phyloP scores from a whole-genome alignment of 805 yeast species.

The Candida xyloterini region DNA sequence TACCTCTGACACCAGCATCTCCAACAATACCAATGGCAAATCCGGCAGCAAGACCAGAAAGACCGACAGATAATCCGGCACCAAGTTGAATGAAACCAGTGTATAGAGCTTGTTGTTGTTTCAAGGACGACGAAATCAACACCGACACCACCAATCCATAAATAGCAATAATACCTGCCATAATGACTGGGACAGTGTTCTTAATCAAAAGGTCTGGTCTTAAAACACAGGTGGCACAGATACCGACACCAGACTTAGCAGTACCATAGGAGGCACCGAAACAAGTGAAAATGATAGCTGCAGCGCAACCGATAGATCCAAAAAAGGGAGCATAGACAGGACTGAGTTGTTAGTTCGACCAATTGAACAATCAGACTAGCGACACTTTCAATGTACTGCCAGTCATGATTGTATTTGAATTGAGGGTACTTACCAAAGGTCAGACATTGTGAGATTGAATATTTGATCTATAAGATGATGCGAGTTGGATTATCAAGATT shows the following conservation, averaged over 20 bases:
- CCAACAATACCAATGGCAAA: conserved; percentile 99
- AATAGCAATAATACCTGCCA: conserved; percentile 99
- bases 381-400: not conserved
- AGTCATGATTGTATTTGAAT: not conserved
- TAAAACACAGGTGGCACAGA: conserved; percentile 95
- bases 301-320: conserved; percentile 99
- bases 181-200: conserved; percentile 94
- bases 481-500: not conserved
- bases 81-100: conserved; percentile 98
- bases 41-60: conserved; percentile 97
- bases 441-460: conserved; percentile 14
- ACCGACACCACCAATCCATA: conserved; percentile 97
- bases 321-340: conserved; percentile 93
- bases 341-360: conserved; percentile 33
- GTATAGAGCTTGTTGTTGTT: conserved; percentile 88
- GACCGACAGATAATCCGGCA: conserved; percentile 96
- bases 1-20: conserved; percentile 99
- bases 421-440: conserved; percentile 19
- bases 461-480: conserved; percentile 6
- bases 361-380: not conserved
- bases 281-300: conserved; percentile 98
- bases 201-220: conserved; percentile 95
- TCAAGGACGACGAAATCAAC: conserved; percentile 83
- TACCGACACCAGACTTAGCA: conserved; percentile 99
- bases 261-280: conserved; percentile 99